Evolutionary conservation across 2,329 filamentous ascomycete genomes (phyloP), one percentile per base, ranked within the genome.

Genomic region (Cadophora gregata): DNA sequence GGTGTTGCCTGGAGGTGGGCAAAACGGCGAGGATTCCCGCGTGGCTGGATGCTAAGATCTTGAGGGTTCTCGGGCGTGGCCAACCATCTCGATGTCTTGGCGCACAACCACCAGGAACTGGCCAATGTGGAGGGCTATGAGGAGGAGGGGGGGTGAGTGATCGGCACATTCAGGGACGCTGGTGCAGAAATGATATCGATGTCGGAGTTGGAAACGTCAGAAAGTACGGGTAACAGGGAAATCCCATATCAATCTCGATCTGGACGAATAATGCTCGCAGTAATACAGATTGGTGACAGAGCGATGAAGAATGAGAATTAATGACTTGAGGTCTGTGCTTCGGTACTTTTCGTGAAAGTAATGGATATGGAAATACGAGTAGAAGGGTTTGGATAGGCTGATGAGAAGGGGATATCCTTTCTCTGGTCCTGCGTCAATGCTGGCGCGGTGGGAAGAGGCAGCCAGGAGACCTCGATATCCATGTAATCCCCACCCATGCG

Each of bases 1-100:
- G 48, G 48, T 31, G 24, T 53, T 47, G 42, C 19, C 42, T 47
- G 38, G 38, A 8, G 27, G 38, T 36, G 38, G 58, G 58, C 61
- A 67, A 71, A 72, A 69, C 67, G 65, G 69, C 69, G 71, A 71
- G 51, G 47, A 70, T 65, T 70, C 36, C 59, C 63, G 71, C 71
- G 69, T 70, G 65, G 69, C 68, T 71, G 47, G 48, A 42, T 27
- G 62, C 21, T 56, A 42, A 36, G 36, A 42, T 56, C 27, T 33
- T 33, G 58, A 63, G 27, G 48, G 51, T 53, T 29, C 25, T 27
- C 51, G 47, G 42, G 31, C 24, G n/a, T 64, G 19, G 31, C 45
- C 29, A 38, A 50, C 38, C 38, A 53, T 31, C 62, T 33, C 63
- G 33, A 63, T 63, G 55, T 63, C 53, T 63, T 59, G 64, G 33